These are phyloP conservation scores for Ophiostoma populinum DNA, from an alignment of 2,329 filamentous ascomycete species.

Conservation along the genomic window DNA sequence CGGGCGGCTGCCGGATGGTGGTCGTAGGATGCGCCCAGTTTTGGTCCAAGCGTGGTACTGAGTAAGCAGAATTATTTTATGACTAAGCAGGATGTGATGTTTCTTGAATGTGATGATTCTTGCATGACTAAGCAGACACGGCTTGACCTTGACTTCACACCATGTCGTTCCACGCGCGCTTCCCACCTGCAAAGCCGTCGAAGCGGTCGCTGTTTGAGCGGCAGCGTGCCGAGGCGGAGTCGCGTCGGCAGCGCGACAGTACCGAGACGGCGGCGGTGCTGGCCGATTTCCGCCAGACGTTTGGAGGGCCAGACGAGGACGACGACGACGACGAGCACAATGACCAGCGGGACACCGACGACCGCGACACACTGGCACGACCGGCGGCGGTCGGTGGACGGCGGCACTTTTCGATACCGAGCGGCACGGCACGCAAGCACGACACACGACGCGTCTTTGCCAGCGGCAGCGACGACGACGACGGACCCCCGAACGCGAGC, in stretches of 20 bases:
- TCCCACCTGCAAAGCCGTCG: conserved; percentile 15
- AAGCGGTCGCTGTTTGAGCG: conserved; percentile 82
- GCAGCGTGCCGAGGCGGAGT: conserved; percentile 76
- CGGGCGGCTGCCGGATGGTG: too few relatives aligned
- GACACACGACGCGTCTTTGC: background rate
- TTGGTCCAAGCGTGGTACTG: too few relatives aligned
- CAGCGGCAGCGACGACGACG: conserved; percentile 13
- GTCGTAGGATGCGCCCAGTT: too few relatives aligned
- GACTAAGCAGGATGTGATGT: too few relatives aligned
- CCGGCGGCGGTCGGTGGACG: too few relatives aligned
- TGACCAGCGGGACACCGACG: conserved; percentile 37
- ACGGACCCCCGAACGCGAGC: too few relatives aligned
- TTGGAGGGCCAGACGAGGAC: conserved; percentile 31
- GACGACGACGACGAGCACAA: conserved; percentile 46
- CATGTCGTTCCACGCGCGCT: conserved; percentile 27
- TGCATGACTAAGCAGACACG: background rate
- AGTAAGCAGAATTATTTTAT: too few relatives aligned
- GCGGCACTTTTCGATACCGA: too few relatives aligned
- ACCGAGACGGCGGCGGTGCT: conserved; percentile 78
- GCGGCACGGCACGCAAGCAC: background rate
- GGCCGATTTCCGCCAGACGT: conserved; percentile 73
- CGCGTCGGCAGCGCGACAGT: conserved; percentile 67
- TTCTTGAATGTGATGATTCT: background rate
- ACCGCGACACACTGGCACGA: too few relatives aligned
- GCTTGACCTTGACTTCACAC: conserved; percentile 5